Evolutionary conservation across 192 early-diverging fungal species (phyloP).

Genomic region (Phlyctochytrium arcticum): DNA sequence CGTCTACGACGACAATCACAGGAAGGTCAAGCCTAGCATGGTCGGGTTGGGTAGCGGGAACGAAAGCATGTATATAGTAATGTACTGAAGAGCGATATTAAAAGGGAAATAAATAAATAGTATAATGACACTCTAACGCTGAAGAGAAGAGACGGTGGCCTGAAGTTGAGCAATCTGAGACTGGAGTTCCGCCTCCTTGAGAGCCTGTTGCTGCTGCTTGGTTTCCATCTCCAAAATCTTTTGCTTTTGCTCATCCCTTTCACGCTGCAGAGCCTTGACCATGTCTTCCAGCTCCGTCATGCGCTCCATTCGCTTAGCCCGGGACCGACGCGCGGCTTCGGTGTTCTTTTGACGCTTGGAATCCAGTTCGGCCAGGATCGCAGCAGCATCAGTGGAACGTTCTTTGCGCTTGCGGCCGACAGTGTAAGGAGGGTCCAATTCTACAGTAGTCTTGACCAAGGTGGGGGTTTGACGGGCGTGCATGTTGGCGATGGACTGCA

Average conservation of each 20-base stretch:
- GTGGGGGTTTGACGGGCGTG: constrained; percentile 16
- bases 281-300: constrained; percentile 69
- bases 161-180: background rate
- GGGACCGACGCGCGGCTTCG: constrained; percentile 89
- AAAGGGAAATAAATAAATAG: too few species aligned
- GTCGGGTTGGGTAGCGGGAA: too few species aligned
- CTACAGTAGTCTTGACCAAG: background rate
- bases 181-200: background rate
- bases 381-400: constrained; percentile 30
- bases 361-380: constrained; percentile 36
- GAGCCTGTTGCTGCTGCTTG: background rate
- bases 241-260: constrained; percentile 25
- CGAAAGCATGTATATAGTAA: too few species aligned
- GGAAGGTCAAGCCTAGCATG: too few species aligned
- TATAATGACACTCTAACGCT: too few species aligned
- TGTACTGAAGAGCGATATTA: too few species aligned
- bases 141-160: too few species aligned
- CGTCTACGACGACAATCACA: too few species aligned
- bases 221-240: constrained; percentile 3
- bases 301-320: constrained; percentile 72
- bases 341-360: constrained; percentile 65
- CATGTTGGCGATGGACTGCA: constrained; percentile 5
- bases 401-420: constrained; percentile 44
- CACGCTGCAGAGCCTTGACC: constrained; percentile 68
- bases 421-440: background rate